Evolutionary conservation across 1,139 yeast genomes (phyloP), one percentile per base, ranked within the genome.

Genomic region (Candida pseudocylindracea): DNA sequence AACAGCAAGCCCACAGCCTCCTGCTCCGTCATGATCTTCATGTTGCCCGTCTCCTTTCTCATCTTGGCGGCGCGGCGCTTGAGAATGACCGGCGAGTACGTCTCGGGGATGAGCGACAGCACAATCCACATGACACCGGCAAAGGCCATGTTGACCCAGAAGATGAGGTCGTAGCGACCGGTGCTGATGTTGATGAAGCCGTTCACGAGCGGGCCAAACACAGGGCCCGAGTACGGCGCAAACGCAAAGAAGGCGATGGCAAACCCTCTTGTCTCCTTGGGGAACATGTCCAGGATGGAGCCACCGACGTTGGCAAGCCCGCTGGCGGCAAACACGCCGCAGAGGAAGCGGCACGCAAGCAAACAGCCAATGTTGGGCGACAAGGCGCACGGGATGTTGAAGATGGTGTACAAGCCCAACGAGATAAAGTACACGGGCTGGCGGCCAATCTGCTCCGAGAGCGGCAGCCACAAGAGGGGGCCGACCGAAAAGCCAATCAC

Each of bases 171-270:
- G 44, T 69, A 63, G 43, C 83, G 60, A 11, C 62, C 64, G 25
- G 88, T 63, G 37, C 72, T 67, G 31, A 75, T 72, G 37, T 73
- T 63, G 45, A 81, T 73, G 55, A 81, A 81, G 28, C 94, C 94
- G 46, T 80, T 76, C 30, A 79, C 81, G 35, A 83, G 54, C n/a
- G 92, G 93, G 28, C 93, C 94, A 34, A 81, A 54, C 28, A 79
- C 92, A 0, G 95, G 94, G 32, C 93, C 94, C 34, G 88, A 73
- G 51, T 81, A 81, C 4, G 95, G 95, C 36, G 92, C 85, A 45
- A 81, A 81, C 27, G 92, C 81, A 49, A 81, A 83, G 44, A 75
- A 74, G 0, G 93, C 92, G 53, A 81, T 81, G 27, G 93, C 93
- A 45, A 73, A 66, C 42, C 93, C 93, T 56, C 94, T 66, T 2